A percentile compares a stretch with the other conserved stretches of the same genome.
Evolutionary conservation across 441 rosid species (phyloP).

Genomic region (Pelargonium cotyledonis): DNA sequence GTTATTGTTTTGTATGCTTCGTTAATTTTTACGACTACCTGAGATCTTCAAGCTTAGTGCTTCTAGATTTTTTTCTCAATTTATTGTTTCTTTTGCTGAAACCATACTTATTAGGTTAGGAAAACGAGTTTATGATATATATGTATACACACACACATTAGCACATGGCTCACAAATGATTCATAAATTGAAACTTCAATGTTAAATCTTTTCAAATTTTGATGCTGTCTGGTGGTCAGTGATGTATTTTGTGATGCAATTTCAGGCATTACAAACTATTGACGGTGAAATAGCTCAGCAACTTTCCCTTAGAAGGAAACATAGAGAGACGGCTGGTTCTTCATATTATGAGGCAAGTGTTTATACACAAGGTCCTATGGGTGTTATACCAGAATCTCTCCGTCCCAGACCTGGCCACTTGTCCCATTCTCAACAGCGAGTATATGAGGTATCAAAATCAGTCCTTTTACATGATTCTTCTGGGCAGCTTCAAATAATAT

Average conservation of each 20-base stretch:
- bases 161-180: neutral
- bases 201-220: neutral
- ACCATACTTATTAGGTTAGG: no score
- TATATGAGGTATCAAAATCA: conserved; percentile 64
- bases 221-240: neutral
- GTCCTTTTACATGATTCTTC: conserved; percentile 10
- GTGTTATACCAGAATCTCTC: conserved; percentile 83
- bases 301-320: conserved; percentile 75
- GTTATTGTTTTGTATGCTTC: no score
- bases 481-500: conserved; percentile 13
- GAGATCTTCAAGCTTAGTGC: no score
- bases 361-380: conserved; percentile 67
- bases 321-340: conserved; percentile 69
- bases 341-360: conserved; percentile 71
- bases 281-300: conserved; percentile 86
- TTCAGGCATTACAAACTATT: conserved; percentile 84
- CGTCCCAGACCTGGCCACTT: conserved; percentile 96
- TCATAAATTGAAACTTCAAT: neutral
- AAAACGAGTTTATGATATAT: no score
- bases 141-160: neutral
- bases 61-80: no score
- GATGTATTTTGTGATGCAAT: neutral
- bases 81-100: no score
- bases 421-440: conserved; percentile 88
- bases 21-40: no score